Conservation (phyloP, 2,329 filamentous ascomycete genomes). For the Leptographium radiaticola region DNA sequence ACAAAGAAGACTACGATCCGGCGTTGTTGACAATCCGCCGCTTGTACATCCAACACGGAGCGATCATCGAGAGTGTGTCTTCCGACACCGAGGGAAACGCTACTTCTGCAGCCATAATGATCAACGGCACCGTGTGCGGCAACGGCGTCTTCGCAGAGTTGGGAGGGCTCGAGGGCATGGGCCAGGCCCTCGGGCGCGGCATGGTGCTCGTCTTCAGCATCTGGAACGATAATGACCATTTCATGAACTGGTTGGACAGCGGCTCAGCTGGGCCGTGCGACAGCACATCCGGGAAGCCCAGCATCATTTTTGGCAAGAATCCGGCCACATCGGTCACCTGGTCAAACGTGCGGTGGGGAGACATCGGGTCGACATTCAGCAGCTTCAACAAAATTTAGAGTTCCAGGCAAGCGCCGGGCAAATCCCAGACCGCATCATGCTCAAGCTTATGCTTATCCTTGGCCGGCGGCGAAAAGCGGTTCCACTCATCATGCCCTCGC, state of each 20-base stretch:
- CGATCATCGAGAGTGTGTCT: constrained; percentile 6
- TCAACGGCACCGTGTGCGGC: constrained; percentile 42
- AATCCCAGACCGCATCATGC: background rate
- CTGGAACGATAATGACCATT: constrained; percentile 32
- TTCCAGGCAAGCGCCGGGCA: background rate
- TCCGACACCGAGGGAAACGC: background rate
- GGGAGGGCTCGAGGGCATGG: constrained; percentile 39
- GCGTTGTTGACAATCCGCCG: constrained; percentile 13
- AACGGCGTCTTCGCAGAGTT: constrained; percentile 22
- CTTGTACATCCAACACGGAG: constrained; percentile 16
- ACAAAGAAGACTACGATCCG: constrained; percentile 9
- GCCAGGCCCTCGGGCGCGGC: constrained; percentile 26
- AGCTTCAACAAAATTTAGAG: background rate
- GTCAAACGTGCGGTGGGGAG: constrained; percentile 46
- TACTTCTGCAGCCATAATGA: constrained; percentile 12
- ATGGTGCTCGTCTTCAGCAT: constrained; percentile 35
- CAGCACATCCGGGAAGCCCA: constrained; percentile 37
- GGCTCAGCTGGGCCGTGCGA: constrained; percentile 35
- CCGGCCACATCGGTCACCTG: constrained; percentile 38
- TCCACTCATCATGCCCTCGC: too few relatives aligned
- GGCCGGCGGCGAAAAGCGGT: too few relatives aligned
- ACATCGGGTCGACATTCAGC: constrained; percentile 41
- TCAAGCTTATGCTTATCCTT: background rate
- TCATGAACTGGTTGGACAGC: constrained; percentile 39
- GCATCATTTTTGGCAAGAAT: constrained; percentile 30